A percentile compares a stretch with the other conserved stretches of the same genome.
Conservation (phyloP, 352 stramenopile genomes). For the Globisporangium irregulare region DNA sequence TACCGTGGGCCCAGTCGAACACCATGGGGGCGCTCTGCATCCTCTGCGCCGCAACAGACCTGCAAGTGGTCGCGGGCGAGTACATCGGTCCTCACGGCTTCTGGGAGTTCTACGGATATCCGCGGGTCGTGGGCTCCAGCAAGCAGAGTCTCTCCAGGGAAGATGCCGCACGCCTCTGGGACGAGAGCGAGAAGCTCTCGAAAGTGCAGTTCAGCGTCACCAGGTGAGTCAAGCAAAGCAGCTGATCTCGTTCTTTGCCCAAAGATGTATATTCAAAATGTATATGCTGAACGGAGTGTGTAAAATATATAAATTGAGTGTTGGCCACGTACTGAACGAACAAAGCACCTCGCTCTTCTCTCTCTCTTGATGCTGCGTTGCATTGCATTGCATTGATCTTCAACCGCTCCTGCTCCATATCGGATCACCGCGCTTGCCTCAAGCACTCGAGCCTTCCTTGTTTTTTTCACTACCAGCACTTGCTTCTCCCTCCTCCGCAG, state of each 20-base stretch:
- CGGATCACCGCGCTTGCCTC: background rate
- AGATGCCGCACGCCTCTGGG: slow-evolving; percentile 30
- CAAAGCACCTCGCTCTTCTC: too few species aligned
- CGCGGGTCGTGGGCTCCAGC: slow-evolving; percentile 45
- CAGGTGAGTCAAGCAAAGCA: background rate
- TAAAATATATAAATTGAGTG: slow-evolving; percentile 9
- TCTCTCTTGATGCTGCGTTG: too few species aligned
- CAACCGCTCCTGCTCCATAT: background rate
- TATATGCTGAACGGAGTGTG: slow-evolving; percentile 4
- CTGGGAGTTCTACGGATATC: slow-evolving; percentile 61
- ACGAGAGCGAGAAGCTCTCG: slow-evolving; percentile 30
- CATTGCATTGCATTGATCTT: background rate
- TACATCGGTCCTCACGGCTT: slow-evolving; percentile 57
- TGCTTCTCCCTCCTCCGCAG: background rate
- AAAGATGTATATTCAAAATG: background rate
- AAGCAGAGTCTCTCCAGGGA: slow-evolving; percentile 39
- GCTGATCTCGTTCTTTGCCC: background rate
- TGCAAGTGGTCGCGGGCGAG: slow-evolving; percentile 37
- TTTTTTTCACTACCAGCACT: background rate
- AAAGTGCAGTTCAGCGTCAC: slow-evolving; percentile 24
- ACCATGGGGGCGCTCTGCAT: slow-evolving; percentile 53
- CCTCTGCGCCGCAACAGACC: slow-evolving; percentile 50
- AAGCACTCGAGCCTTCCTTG: slow-evolving; percentile 4
- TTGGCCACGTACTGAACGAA: too few species aligned
- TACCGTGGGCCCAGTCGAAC: slow-evolving; percentile 61